Percentiles rank a stretch among this genome's conserved stretches.
Conservation (phyloP, 2,329 filamentous ascomycete species). For the Cladosporium phlei region DNA sequence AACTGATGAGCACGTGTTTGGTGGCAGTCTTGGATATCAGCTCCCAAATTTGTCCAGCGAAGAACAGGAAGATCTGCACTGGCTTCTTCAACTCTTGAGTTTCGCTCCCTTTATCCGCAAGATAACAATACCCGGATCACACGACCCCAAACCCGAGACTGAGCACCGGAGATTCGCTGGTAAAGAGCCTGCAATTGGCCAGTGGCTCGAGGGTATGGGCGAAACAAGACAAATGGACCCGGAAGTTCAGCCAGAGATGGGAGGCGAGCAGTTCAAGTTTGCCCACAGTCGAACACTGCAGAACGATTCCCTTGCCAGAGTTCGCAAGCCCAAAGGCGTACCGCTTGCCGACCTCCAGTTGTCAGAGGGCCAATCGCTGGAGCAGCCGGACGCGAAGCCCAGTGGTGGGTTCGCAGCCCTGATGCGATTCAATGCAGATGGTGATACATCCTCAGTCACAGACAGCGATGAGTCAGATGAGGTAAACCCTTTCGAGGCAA, state of each 20-base stretch:
- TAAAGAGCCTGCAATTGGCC: conserved; percentile 15
- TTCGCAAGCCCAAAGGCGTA: conserved; percentile 19
- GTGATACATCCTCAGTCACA: conserved; percentile 1
- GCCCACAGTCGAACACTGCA: conserved; percentile 11
- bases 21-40: conserved; percentile 19
- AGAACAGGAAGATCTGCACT: conserved; percentile 3
- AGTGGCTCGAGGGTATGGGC: conserved; percentile 25
- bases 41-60: neutral
- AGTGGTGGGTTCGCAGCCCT: conserved; percentile 2
- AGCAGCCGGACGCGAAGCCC: neutral
- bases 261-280: conserved; percentile 21
- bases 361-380: conserved; percentile 6
- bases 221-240: conserved; percentile 18
- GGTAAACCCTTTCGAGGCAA: neutral
- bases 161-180: conserved; percentile 13
- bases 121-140: neutral
- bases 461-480: neutral
- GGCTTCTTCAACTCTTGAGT: neutral
- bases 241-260: conserved; percentile 17
- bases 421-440: conserved; percentile 1
- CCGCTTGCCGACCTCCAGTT: conserved; percentile 5
- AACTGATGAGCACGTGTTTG: conserved; percentile 21
- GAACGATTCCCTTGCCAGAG: conserved; percentile 11
- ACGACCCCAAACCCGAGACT: neutral
- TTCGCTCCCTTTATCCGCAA: neutral